Evolutionary conservation across 106 monocot genomes (phyloP).

Genomic region (Vanilla planifolia): DNA sequence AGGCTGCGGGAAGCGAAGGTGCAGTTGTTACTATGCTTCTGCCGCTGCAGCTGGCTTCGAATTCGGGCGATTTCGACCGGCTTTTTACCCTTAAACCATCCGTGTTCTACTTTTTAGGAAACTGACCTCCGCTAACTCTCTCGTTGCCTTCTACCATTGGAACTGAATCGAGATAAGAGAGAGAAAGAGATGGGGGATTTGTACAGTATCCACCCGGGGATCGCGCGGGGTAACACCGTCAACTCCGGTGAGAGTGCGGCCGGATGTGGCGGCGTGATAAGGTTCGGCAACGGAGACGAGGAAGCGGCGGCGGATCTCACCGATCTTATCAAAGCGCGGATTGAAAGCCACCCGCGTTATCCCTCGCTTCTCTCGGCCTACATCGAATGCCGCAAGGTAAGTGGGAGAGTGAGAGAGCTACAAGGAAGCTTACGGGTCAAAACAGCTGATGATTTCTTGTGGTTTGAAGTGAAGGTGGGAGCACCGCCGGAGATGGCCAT

Average conservation of each 20-base stretch:
- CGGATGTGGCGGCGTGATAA: neutral
- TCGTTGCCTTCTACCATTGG: neutral
- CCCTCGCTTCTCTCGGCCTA: conserved; percentile 78
- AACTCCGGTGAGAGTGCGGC: conserved; percentile 2
- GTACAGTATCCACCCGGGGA: conserved; percentile 83
- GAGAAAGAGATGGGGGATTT: conserved; percentile 68
- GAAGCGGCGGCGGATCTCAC: conserved; percentile 23
- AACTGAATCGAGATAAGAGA: neutral
- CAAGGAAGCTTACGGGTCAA: neutral
- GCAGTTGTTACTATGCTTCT: neutral
- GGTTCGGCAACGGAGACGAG: neutral
- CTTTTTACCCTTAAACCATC: neutral
- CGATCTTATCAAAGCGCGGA: conserved; percentile 68
- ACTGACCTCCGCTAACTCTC: neutral
- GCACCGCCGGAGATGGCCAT: conserved; percentile 77
- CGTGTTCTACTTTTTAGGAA: neutral
- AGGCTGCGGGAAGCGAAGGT: neutral
- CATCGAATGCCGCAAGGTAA: conserved; percentile 56
- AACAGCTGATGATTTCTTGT: neutral
- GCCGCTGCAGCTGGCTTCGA: neutral
- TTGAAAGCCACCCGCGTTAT: conserved; percentile 71
- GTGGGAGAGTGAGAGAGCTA: neutral
- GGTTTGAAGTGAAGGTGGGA: conserved; percentile 51
- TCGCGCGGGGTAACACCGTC: conserved; percentile 17
- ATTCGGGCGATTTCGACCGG: neutral